Evolutionary conservation across 331 rosid genomes (phyloP).

Genomic region (Pyrus hybrid): DNA sequence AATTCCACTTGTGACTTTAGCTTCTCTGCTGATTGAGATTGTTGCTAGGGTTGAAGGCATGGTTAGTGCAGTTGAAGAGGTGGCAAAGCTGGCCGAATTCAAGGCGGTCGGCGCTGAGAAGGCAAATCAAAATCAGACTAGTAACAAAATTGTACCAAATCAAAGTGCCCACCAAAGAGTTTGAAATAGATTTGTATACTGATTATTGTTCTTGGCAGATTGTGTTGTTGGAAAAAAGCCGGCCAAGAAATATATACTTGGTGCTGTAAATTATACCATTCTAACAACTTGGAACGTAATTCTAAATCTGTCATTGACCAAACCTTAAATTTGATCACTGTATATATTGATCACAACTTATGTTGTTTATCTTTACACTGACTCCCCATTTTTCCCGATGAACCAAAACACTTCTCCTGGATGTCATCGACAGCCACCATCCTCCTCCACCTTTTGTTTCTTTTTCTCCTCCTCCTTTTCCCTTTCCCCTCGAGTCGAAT

Average conservation of each 20-base stretch:
- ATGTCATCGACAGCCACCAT: too few relatives aligned
- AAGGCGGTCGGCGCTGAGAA: conserved; percentile 8
- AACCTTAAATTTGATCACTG: too few relatives aligned
- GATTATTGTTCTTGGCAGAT: not conserved
- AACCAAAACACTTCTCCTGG: too few relatives aligned
- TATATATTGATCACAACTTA: too few relatives aligned
- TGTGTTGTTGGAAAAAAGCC: not conserved
- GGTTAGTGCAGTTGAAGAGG: conserved; percentile 46
- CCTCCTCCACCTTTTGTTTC: too few relatives aligned
- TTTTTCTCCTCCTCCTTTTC: too few relatives aligned
- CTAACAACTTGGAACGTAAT: not conserved
- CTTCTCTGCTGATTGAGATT: conserved; percentile 55
- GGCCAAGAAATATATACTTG: not conserved
- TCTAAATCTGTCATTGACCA: not conserved
- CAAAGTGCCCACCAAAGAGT: not conserved
- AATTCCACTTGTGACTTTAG: conserved; percentile 49
- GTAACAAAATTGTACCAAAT: not conserved
- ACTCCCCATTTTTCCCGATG: too few relatives aligned
- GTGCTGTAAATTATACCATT: not conserved
- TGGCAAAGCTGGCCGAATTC: conserved; percentile 43
- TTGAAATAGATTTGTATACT: not conserved
- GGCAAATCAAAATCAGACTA: conserved; percentile 17
- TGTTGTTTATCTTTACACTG: too few relatives aligned
- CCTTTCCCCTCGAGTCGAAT: too few relatives aligned
- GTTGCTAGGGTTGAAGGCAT: conserved; percentile 45